Conservation (phyloP, 1,284 basidiomycete species). For the Ustilago vetiveriae region DNA sequence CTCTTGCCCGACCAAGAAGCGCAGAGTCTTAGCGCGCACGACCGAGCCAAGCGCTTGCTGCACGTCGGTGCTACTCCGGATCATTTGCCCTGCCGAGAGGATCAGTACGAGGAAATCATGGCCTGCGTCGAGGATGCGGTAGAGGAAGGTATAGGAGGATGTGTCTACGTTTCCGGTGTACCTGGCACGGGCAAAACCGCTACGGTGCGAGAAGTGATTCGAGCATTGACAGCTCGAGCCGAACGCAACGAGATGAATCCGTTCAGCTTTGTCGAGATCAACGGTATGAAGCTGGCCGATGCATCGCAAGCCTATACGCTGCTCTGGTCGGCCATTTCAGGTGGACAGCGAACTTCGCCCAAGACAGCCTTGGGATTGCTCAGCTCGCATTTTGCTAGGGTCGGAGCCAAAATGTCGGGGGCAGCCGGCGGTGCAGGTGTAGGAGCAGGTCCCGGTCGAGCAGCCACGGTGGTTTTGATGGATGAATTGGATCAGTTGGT, state of each 20-base stretch:
- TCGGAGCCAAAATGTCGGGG: constrained; percentile 29
- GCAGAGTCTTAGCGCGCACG: constrained; percentile 44
- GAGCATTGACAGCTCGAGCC: constrained; percentile 68
- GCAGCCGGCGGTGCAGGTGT: constrained; percentile 30
- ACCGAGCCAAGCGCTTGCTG: constrained; percentile 71
- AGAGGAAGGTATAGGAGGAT: constrained; percentile 91
- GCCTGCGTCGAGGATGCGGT: constrained; percentile 83
- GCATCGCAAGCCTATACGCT: constrained; percentile 62
- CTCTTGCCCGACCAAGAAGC: constrained; percentile 35
- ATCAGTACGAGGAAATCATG: constrained; percentile 83
- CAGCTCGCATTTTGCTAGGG: constrained; percentile 49
- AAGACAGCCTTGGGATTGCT: constrained; percentile 56
- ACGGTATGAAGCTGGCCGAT: constrained; percentile 77
- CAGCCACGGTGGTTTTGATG: constrained; percentile 87
- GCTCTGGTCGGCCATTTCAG: constrained; percentile 59
- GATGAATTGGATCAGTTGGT: constrained; percentile 97
- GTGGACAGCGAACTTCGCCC: constrained; percentile 49
- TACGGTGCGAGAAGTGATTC: constrained; percentile 89
- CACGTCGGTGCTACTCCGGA: constrained; percentile 95
- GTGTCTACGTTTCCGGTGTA: constrained; percentile 95
- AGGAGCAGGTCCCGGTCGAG: constrained; percentile 33
- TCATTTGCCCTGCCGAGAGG: constrained; percentile 85
- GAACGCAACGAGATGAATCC: constrained; percentile 80
- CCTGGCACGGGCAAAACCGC: constrained; percentile 90
- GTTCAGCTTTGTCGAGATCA: constrained; percentile 97